phyloP scores from a whole-genome alignment of 1,284 basidiomycete genomes.

The Blastosporella zonata region DNA sequence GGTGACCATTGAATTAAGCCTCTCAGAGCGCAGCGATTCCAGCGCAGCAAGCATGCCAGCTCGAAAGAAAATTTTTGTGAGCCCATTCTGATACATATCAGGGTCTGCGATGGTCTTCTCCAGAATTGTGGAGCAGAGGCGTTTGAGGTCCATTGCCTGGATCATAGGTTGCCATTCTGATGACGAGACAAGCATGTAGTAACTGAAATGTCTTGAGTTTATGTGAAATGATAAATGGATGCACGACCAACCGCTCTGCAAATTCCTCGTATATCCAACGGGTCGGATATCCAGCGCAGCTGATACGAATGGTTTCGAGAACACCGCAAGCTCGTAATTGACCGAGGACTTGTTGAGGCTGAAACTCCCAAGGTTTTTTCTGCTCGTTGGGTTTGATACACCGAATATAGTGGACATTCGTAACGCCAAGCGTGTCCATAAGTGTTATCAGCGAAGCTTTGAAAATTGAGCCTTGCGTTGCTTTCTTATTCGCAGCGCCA shows the following conservation, averaged over 20 bases:
- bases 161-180: constrained; percentile 84
- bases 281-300: constrained; percentile 98
- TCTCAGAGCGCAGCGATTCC: constrained; percentile 85
- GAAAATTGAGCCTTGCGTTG: constrained; percentile 98
- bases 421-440: constrained; percentile 97
- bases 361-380: constrained; percentile 96
- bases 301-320: constrained; percentile 97
- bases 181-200: constrained; percentile 95
- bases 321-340: constrained; percentile 99
- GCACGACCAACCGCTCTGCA: constrained; percentile 79
- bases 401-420: constrained; percentile 98
- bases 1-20: constrained; percentile 89
- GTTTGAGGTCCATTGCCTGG: constrained; percentile 74
- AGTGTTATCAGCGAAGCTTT: constrained; percentile 91
- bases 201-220: constrained; percentile 48
- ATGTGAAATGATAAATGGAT: background rate
- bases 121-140: constrained; percentile 85
- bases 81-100: constrained; percentile 96
- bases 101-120: constrained; percentile 86
- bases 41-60: constrained; percentile 98
- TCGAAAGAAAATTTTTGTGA: constrained; percentile 99
- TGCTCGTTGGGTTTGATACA: constrained; percentile 99
- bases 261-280: constrained; percentile 99
- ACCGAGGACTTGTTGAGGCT: constrained; percentile 92
- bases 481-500: constrained; percentile 79